Percentiles rank a stretch among this genome's conserved stretches.
These are phyloP conservation scores for Blastomyces emzantsi DNA, from an alignment of 2,329 filamentous ascomycete genomes.

Conservation along the genomic window DNA sequence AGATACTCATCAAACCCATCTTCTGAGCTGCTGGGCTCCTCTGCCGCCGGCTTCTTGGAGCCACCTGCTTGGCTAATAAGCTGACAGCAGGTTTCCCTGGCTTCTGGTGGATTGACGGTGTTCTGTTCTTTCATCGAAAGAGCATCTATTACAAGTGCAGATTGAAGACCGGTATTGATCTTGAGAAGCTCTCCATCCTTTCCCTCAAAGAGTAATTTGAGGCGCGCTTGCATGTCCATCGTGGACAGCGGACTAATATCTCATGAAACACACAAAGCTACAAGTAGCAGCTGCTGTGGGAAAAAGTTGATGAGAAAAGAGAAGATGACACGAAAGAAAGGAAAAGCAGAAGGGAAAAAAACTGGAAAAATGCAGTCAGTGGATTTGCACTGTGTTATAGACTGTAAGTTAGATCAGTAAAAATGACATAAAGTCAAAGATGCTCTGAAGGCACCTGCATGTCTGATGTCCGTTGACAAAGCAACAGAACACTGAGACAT, in stretches of 20 bases:
- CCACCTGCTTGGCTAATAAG: background rate
- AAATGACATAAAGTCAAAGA: background rate
- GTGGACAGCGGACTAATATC: background rate
- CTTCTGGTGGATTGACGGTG: background rate
- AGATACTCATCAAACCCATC: constrained; percentile 19
- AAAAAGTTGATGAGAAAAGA: background rate
- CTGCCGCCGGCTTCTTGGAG: background rate
- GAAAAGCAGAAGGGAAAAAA: background rate
- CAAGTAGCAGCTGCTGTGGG: background rate
- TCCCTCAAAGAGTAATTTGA: constrained; percentile 24
- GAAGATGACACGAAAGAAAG: background rate
- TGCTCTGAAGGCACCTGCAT: background rate
- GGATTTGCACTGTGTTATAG: background rate
- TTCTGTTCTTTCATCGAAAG: background rate
- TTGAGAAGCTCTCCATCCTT: constrained; percentile 20
- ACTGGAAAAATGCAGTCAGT: background rate
- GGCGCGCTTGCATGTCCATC: constrained; percentile 23
- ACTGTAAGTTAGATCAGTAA: background rate
- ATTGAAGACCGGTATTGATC: constrained; percentile 11
- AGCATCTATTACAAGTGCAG: background rate
- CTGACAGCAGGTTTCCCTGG: too few species aligned
- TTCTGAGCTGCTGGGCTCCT: constrained; percentile 12
- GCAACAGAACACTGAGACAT: constrained; percentile 1
- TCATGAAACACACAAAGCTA: background rate
- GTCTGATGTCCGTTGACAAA: background rate